These are phyloP conservation scores for Monascus ruber DNA, from an alignment of 2,329 filamentous ascomycete species.

Conservation along the genomic window DNA sequence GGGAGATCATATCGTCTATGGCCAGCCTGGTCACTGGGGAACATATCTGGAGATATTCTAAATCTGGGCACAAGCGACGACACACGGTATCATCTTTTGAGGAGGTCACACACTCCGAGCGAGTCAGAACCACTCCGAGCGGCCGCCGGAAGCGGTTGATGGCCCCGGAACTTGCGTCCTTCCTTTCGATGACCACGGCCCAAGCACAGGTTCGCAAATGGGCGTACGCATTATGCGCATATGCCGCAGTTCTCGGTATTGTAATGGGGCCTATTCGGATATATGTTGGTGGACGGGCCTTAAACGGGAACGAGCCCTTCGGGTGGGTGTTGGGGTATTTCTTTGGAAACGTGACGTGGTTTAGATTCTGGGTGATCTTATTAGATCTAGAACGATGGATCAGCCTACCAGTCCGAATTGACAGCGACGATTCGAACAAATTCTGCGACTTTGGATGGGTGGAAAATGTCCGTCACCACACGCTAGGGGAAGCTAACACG, in stretches of 20 bases:
- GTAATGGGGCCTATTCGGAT: constrained; percentile 60
- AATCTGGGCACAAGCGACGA: constrained; percentile 16
- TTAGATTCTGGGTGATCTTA: constrained; percentile 60
- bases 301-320: constrained; percentile 66
- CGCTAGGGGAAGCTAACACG: constrained; percentile 65
- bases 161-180: constrained; percentile 56
- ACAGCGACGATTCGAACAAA: constrained; percentile 19
- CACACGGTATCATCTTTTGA: constrained; percentile 44
- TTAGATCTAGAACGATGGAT: constrained; percentile 66
- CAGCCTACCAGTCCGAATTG: constrained; percentile 46
- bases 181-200: constrained; percentile 65
- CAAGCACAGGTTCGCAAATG: constrained; percentile 71
- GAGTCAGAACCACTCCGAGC: constrained; percentile 42
- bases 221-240: constrained; percentile 72
- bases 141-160: constrained; percentile 56
- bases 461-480: constrained; percentile 51
- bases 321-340: constrained; percentile 89
- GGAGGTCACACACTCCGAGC: constrained; percentile 16
- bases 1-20: constrained; percentile 10
- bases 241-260: constrained; percentile 52
- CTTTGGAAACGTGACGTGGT: constrained; percentile 62
- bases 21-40: constrained; percentile 15
- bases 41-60: constrained; percentile 9
- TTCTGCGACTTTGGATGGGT: constrained; percentile 48
- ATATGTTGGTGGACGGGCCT: constrained; percentile 56